A percentile compares a stretch with the other conserved stretches of the same genome.
These are phyloP conservation scores for Phylloboletellus chloephorus DNA, from an alignment of 1,284 basidiomycete genomes.

Conservation along the genomic window DNA sequence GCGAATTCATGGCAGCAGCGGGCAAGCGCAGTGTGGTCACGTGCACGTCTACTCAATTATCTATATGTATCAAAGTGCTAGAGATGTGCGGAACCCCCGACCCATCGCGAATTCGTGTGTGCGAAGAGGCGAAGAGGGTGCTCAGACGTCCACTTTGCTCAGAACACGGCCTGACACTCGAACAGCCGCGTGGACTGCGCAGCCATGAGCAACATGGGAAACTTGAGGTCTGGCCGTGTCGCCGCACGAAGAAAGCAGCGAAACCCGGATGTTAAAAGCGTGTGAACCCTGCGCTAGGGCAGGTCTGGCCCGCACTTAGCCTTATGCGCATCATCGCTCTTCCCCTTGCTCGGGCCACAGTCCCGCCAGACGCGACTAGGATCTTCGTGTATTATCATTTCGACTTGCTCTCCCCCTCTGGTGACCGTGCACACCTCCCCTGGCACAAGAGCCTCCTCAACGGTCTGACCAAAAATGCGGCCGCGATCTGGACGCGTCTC, in stretches of 20 bases:
- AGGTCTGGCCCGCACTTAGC: too few species aligned
- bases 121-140: constrained; percentile 48
- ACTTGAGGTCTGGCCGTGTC: constrained; percentile 62
- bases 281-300: too few species aligned
- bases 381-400: constrained; percentile 47
- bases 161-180: constrained; percentile 60
- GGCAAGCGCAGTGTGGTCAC: too few species aligned
- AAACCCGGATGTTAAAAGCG: too few species aligned
- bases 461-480: constrained; percentile 47
- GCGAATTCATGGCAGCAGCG: constrained; percentile 32
- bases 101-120: constrained; percentile 52
- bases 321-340: constrained; percentile 48
- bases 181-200: constrained; percentile 63
- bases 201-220: constrained; percentile 84
- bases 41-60: too few species aligned
- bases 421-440: constrained; percentile 7
- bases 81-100: constrained; percentile 77
- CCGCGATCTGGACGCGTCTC: constrained; percentile 55
- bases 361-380: constrained; percentile 10
- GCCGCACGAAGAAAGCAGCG: constrained; percentile 74
- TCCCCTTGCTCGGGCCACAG: constrained; percentile 33
- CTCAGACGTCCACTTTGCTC: constrained; percentile 73
- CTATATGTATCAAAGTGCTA: too few species aligned
- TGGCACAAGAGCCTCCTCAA: constrained; percentile 29
- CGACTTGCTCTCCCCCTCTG: constrained; percentile 23